phyloP scores from a whole-genome alignment of 2,329 filamentous ascomycete species.

The Fusarium circinatum region DNA sequence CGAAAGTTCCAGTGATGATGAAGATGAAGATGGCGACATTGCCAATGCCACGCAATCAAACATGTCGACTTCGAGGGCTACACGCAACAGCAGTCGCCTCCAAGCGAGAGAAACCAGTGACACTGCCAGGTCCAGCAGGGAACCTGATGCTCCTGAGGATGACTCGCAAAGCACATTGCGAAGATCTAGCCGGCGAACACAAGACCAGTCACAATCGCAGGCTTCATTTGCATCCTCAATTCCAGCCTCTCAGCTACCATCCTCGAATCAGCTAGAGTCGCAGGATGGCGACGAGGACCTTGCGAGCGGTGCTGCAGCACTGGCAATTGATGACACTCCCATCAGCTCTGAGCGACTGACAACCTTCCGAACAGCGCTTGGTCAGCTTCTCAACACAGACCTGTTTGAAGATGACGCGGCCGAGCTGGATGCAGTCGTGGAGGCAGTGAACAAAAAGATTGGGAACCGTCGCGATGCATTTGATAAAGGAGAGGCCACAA shows the following conservation, averaged over 20 bases:
- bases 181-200: slow-evolving; percentile 54
- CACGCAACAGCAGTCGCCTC: slow-evolving; percentile 42
- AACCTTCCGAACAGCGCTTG: slow-evolving; percentile 82
- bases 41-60: slow-evolving; percentile 57
- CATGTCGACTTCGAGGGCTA: slow-evolving; percentile 43
- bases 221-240: slow-evolving; percentile 82
- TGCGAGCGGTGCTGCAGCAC: slow-evolving; percentile 53
- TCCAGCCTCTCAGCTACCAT: slow-evolving; percentile 75
- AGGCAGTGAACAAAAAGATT: slow-evolving; percentile 80
- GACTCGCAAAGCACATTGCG: slow-evolving; percentile 51
- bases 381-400: slow-evolving; percentile 81
- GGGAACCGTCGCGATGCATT: slow-evolving; percentile 69
- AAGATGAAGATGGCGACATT: slow-evolving; percentile 58
- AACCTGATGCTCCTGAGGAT: slow-evolving; percentile 56
- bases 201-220: slow-evolving; percentile 55
- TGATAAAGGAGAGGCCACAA: slow-evolving; percentile 75
- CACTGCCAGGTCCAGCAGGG: slow-evolving; percentile 43
- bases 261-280: slow-evolving; percentile 55
- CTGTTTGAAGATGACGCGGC: slow-evolving; percentile 92
- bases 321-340: slow-evolving; percentile 56
- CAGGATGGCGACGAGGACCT: slow-evolving; percentile 58
- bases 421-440: slow-evolving; percentile 77
- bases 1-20: slow-evolving; percentile 68
- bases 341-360: slow-evolving; percentile 73
- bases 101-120: slow-evolving; percentile 41